Conservation (phyloP, 2,329 filamentous ascomycete species). For the Colletotrichum melonis region DNA sequence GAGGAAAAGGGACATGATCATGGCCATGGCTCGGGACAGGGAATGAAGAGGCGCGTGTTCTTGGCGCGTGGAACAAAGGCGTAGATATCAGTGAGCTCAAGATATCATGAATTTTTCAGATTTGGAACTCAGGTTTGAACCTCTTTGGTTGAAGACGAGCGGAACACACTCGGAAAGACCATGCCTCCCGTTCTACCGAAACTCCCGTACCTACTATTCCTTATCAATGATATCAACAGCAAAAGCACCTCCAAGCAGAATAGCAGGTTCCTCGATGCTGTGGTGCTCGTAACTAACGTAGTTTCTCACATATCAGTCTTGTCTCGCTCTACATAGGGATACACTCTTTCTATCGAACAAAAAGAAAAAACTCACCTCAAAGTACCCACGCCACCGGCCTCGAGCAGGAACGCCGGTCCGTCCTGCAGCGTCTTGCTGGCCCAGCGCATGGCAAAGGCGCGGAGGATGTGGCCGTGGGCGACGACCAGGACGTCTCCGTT, state of each 20-base stretch:
- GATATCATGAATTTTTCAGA: not conserved
- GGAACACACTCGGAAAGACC: not conserved
- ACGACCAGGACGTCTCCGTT: conserved; percentile 69
- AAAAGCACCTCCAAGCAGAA: conserved; percentile 81
- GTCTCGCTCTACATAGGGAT: not conserved
- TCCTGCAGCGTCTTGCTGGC: conserved; percentile 77
- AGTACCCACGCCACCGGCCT: conserved; percentile 86
- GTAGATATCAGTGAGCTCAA: not conserved
- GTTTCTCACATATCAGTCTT: not conserved
- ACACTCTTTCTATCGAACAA: too few relatives aligned
- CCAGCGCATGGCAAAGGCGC: conserved; percentile 92
- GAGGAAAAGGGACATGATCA: conserved; percentile 24
- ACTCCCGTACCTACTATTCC: conserved; percentile 37
- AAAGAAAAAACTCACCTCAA: conserved; percentile 67
- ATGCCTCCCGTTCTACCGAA: not conserved
- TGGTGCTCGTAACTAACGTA: conserved; percentile 79
- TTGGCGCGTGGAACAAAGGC: conserved; percentile 40
- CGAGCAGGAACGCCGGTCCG: conserved; percentile 84
- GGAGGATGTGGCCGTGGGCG: conserved; percentile 89
- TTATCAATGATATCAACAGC: conserved; percentile 53
- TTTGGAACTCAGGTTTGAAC: too few relatives aligned
- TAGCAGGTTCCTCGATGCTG: conserved; percentile 81
- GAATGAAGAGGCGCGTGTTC: conserved; percentile 54
- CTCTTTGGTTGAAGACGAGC: not conserved
- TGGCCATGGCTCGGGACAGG: conserved; percentile 43